Evolutionary conservation across 2,329 filamentous ascomycete species (phyloP), one percentile per base, ranked within the genome.

Genomic region (Colletotrichum coccodes): DNA sequence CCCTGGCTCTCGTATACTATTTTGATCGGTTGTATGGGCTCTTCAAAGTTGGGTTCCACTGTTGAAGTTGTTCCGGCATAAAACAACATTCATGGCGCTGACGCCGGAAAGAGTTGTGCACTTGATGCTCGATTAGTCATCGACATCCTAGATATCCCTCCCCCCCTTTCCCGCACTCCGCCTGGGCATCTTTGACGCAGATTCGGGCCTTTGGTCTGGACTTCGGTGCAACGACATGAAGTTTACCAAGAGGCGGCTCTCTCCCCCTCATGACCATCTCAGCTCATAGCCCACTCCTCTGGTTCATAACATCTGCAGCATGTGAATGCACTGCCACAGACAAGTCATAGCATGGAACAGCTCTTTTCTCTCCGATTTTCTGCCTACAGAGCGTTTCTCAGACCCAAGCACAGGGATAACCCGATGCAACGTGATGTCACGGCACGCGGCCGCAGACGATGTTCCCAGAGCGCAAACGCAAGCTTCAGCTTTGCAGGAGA

Each of bases 351-450:
- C 64, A 56, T 52, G 18, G 38, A 34, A 60, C n/a, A n/a, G n/a
- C n/a, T n/a, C n/a, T n/a, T n/a, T n/a, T n/a, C 36, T n/a, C 34
- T 16, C 30, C 47, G 12, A 36, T 59, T 30, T 50, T 34, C 23
- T n/a, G n/a, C 23, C 38, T 21, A n/a, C 30, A 18, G 18, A 9
- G 21, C 14, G 42, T 44, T 40, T 21, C 16, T 26, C 40, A 16
- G n/a, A 36, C 7, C 26, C 60, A 42, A 49, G 34, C 42, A 42
- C 21, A n/a, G 26, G 38, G 26, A 11, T 50, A 56, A 18, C n/a
- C n/a, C 18, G 23, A 30, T 36, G 52, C 34, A 8, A 14, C 30
- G 44, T 67, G 59, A 63, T 67, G 64, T 67, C 64, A 67, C 44
- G 1, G 47, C 46, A 34, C n/a, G 46, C 7, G 14, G 18, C 36